Conservation (phyloP, 2,329 filamentous ascomycete genomes). For the Monilinia laxa region DNA sequence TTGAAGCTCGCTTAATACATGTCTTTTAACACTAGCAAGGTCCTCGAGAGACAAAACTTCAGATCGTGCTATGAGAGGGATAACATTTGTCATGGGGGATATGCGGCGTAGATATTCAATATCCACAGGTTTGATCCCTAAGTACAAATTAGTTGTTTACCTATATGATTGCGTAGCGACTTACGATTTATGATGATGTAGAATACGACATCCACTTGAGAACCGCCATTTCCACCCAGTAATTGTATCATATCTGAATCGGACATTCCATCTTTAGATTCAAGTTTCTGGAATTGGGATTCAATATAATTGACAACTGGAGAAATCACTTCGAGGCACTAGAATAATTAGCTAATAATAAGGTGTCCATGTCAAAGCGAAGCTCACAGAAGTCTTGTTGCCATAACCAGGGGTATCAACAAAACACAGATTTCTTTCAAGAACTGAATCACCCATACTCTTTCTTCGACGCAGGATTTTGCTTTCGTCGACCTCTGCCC, state of each 20-base stretch:
- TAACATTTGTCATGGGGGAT: slow-evolving; percentile 73
- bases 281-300: slow-evolving; percentile 62
- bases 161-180: slow-evolving; percentile 34
- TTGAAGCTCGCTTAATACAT: slow-evolving; percentile 56
- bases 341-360: slow-evolving; percentile 37
- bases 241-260: slow-evolving; percentile 75
- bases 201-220: slow-evolving; percentile 80
- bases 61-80: slow-evolving; percentile 76
- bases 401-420: slow-evolving; percentile 76
- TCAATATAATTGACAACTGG: slow-evolving; percentile 71
- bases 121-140: slow-evolving; percentile 62
- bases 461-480: slow-evolving; percentile 60
- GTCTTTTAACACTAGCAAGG: slow-evolving; percentile 58
- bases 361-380: slow-evolving; percentile 21
- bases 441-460: slow-evolving; percentile 70
- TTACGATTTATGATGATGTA: slow-evolving; percentile 76
- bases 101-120: slow-evolving; percentile 70
- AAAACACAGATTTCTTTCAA: slow-evolving; percentile 93
- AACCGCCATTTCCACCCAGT: slow-evolving; percentile 77
- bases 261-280: slow-evolving; percentile 59
- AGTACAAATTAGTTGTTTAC: slow-evolving; percentile 26
- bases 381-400: slow-evolving; percentile 52
- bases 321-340: slow-evolving; percentile 58
- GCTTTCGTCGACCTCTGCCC: slow-evolving; percentile 73
- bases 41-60: slow-evolving; percentile 65